phyloP scores from a whole-genome alignment of 345 rosid species.

The Acer negundo region DNA sequence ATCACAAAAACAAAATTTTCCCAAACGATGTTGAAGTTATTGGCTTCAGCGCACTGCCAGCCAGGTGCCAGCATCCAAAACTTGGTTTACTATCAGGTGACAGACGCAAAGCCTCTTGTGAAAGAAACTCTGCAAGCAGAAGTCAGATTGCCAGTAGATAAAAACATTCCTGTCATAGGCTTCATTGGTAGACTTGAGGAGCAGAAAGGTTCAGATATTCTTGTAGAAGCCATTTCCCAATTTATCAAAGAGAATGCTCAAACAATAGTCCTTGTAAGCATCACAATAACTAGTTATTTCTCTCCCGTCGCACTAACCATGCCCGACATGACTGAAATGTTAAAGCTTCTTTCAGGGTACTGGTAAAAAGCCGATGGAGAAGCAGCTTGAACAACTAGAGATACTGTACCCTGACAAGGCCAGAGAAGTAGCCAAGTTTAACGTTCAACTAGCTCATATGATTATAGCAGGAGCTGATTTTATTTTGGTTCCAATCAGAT shows the following conservation, averaged over 20 bases:
- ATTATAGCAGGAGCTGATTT: conserved; percentile 38
- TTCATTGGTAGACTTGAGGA: conserved; percentile 37
- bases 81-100: conserved; percentile 25
- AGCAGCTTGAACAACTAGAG: conserved; percentile 33
- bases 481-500: conserved; percentile 39
- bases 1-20: no score
- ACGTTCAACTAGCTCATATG: conserved; percentile 35
- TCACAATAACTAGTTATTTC: neutral
- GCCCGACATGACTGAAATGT: neutral
- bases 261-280: conserved; percentile 32
- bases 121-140: conserved; percentile 42
- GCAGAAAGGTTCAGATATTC: conserved; percentile 40
- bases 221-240: conserved; percentile 30
- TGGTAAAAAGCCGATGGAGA: conserved; percentile 32
- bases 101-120: conserved; percentile 33
- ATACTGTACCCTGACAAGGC: conserved; percentile 30
- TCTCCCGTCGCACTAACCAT: neutral
- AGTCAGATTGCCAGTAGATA: conserved; percentile 34
- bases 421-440: conserved; percentile 34
- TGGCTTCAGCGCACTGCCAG: no score
- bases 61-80: no score
- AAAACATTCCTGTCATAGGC: conserved; percentile 30
- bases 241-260: conserved; percentile 28
- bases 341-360: conserved; percentile 27
- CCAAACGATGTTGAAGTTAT: no score